Evolutionary conservation across 2,329 filamentous ascomycete genomes (phyloP).

Genomic region (Colletotrichum incanum): DNA sequence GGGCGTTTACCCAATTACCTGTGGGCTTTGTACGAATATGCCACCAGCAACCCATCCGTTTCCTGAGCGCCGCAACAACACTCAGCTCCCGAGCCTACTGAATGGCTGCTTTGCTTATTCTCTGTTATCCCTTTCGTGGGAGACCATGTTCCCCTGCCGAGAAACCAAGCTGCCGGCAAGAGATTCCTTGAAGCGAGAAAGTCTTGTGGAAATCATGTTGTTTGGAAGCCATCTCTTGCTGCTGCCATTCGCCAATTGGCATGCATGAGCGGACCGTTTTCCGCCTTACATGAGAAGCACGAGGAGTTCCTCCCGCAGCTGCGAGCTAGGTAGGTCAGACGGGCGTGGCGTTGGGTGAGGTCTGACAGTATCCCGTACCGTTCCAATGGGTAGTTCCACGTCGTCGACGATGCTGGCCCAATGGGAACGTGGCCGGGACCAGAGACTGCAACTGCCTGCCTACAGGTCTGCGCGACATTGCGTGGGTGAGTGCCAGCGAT

Average conservation of each 20-base stretch:
- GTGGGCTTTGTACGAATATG: background rate
- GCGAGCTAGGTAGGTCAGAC: constrained; percentile 27
- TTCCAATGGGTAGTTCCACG: constrained; percentile 31
- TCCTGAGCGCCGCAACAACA: background rate
- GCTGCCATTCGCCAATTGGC: constrained; percentile 33
- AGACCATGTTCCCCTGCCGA: constrained; percentile 3
- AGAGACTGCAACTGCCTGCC: constrained; percentile 6
- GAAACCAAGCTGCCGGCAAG: constrained; percentile 16
- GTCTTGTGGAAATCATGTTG: constrained; percentile 30
- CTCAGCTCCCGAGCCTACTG: background rate
- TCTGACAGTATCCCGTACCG: constrained; percentile 23
- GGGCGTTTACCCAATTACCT: background rate
- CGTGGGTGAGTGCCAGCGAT: constrained; percentile 12
- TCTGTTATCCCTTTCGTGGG: background rate
- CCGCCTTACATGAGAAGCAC: constrained; percentile 43
- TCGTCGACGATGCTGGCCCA: constrained; percentile 32
- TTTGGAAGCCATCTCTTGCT: constrained; percentile 14
- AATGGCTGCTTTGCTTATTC: background rate
- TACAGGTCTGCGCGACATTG: constrained; percentile 30
- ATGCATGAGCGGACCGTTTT: constrained; percentile 44
- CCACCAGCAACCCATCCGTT: background rate
- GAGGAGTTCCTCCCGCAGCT: constrained; percentile 40
- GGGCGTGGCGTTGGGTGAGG: constrained; percentile 22
- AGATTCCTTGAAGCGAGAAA: constrained; percentile 28
- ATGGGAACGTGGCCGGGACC: constrained; percentile 33